Conservation (phyloP, 2,329 filamentous ascomycete genomes). For the Alternaria novae-zelandiae region DNA sequence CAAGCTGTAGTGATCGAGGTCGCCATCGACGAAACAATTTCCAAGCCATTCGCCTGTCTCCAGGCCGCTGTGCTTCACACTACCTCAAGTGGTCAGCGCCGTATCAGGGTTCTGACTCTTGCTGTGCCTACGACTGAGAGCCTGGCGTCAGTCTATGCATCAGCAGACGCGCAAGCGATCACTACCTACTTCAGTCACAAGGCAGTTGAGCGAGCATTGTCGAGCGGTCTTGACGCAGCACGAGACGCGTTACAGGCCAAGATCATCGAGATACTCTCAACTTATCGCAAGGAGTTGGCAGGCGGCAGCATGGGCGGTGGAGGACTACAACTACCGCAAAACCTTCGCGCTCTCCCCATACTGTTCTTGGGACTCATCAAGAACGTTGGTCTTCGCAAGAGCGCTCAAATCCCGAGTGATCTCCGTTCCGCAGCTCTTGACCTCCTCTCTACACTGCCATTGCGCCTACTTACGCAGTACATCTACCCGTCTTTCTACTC, state of each 20-base stretch:
- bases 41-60: slow-evolving; percentile 83
- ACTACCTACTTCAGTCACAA: slow-evolving; percentile 97
- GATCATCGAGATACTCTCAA: slow-evolving; percentile 88
- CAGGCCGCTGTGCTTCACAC: slow-evolving; percentile 94
- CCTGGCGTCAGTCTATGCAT: slow-evolving; percentile 89
- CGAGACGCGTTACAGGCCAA: slow-evolving; percentile 91
- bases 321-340: slow-evolving; percentile 91
- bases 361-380: slow-evolving; percentile 95
- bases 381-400: slow-evolving; percentile 68
- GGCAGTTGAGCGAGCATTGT: slow-evolving; percentile 87
- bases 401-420: slow-evolving; percentile 58
- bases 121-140: slow-evolving; percentile 91
- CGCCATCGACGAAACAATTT: slow-evolving; percentile 92
- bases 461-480: slow-evolving; percentile 90
- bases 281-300: slow-evolving; percentile 95
- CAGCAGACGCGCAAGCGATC: slow-evolving; percentile 91
- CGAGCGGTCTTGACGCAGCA: slow-evolving; percentile 86
- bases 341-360: slow-evolving; percentile 84
- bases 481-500: slow-evolving; percentile 62
- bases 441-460: slow-evolving; percentile 88
- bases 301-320: slow-evolving; percentile 93
- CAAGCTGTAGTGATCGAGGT: slow-evolving; percentile 98
- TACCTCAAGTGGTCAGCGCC: slow-evolving; percentile 94
- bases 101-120: slow-evolving; percentile 92
- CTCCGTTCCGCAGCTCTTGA: slow-evolving; percentile 92